A percentile compares a stretch with the other conserved stretches of the same genome.
phyloP scores from a whole-genome alignment of 1,284 basidiomycete genomes.

The Clitocybe nebularis region DNA sequence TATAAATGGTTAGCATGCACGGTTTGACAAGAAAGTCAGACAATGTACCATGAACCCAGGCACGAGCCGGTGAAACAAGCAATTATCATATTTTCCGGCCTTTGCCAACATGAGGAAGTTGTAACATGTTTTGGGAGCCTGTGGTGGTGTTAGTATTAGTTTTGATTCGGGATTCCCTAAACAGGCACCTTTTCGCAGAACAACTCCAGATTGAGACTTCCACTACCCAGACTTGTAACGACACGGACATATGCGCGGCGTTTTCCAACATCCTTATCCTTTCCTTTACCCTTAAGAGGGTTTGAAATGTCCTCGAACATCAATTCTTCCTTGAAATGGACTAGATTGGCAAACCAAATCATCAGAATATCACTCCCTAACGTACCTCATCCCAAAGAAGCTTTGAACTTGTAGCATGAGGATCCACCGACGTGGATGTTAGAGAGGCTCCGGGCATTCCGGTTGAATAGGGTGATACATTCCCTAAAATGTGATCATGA shows the following conservation, averaged over 20 bases:
- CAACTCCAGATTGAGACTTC: constrained; percentile 86
- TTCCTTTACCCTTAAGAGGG: constrained; percentile 74
- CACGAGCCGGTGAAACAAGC: constrained; percentile 89
- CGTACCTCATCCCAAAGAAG: constrained; percentile 85
- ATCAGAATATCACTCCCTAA: background rate
- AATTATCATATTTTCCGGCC: constrained; percentile 86
- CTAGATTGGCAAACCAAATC: background rate
- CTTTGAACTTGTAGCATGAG: constrained; percentile 72
- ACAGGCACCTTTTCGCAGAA: constrained; percentile 78
- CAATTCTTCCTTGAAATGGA: constrained; percentile 63
- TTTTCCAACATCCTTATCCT: constrained; percentile 90
- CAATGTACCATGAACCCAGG: constrained; percentile 90
- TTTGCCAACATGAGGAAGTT: constrained; percentile 94
- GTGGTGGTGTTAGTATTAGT: constrained; percentile 4
- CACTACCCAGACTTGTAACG: constrained; percentile 84
- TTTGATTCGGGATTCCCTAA: background rate
- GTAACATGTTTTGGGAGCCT: constrained; percentile 97
- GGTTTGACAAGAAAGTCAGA: background rate
- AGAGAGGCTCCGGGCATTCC: constrained; percentile 91
- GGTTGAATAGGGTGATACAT: constrained; percentile 86
- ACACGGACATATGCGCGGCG: constrained; percentile 89
- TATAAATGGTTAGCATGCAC: constrained; percentile 2
- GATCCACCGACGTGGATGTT: constrained; percentile 89
- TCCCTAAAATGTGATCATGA: no score
- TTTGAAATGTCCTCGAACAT: constrained; percentile 90